These are phyloP conservation scores for Symbiodinium natans DNA, from an alignment of 73 alveolate genomes.

Conservation along the genomic window DNA sequence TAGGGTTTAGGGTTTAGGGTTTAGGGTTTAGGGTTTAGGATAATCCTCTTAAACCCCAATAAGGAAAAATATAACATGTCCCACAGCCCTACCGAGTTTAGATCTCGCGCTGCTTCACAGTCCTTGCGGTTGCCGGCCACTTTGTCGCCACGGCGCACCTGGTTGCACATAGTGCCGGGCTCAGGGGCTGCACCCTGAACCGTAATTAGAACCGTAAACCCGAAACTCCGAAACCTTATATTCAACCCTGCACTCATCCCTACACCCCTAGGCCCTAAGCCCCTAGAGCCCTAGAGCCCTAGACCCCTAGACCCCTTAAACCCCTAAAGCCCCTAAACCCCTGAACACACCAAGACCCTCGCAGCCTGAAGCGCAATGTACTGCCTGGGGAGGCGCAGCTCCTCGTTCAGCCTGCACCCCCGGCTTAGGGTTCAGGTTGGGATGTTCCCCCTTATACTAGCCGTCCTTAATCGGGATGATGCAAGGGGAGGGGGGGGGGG, in stretches of 20 bases:
- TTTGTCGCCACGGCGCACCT: slow-evolving; percentile 73
- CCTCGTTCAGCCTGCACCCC: slow-evolving; percentile 41
- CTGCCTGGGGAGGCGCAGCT: slow-evolving; percentile 38
- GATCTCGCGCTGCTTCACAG: background rate
- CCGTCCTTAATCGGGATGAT: no score
- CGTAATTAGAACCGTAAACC: no score
- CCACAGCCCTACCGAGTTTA: background rate
- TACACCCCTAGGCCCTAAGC: no score
- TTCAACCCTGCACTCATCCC: no score
- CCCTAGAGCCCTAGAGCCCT: no score
- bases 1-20: background rate
- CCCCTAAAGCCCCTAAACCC: no score
- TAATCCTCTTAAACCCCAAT: background rate
- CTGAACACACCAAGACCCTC: background rate
- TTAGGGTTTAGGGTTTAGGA: background rate
- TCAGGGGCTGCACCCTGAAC: no score
- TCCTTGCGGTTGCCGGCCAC: slow-evolving; percentile 89
- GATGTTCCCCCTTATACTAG: no score
- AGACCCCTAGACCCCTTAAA: background rate
- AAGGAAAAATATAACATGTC: background rate
- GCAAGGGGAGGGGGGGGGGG: no score
- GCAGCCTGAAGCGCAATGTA: slow-evolving; percentile 14
- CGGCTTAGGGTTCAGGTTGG: no score
- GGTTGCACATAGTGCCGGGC: no score
- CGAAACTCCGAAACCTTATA: no score